phyloP scores from a whole-genome alignment of 768 basidiomycete species.

The Chiua virens region DNA sequence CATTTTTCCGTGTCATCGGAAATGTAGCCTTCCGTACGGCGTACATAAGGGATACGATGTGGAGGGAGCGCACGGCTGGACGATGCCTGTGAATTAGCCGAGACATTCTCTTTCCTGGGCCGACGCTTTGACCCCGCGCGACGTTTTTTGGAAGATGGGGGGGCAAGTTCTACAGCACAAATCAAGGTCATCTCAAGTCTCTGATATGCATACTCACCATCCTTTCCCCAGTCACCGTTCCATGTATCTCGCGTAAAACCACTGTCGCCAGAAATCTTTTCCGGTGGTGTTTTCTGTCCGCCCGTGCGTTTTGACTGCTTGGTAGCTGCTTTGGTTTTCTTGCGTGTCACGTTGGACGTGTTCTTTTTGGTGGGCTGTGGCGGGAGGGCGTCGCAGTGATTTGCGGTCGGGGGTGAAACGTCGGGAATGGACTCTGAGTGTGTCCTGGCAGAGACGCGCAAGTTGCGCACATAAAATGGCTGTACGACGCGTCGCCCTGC shows the following conservation, averaged over 20 bases:
- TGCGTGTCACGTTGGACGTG: not conserved
- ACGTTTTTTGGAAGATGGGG: not conserved
- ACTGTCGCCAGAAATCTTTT: not conserved
- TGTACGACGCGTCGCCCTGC: slow-evolving; percentile 19
- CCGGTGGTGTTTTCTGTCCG: slow-evolving; percentile 5
- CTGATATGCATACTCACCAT: slow-evolving; percentile 14
- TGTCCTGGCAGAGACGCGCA: slow-evolving; percentile 7
- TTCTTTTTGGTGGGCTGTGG: not conserved
- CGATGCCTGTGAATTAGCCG: slow-evolving; percentile 1
- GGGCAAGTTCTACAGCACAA: slow-evolving; percentile 12
- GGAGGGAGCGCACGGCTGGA: slow-evolving; percentile 17
- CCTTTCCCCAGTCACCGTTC: slow-evolving; percentile 20
- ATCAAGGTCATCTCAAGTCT: not conserved
- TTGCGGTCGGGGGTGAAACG: too few species aligned
- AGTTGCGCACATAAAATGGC: slow-evolving; percentile 8
- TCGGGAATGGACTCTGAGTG: not conserved
- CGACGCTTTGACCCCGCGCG: not conserved
- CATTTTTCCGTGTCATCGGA: slow-evolving; percentile 3
- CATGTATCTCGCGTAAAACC: slow-evolving; percentile 15
- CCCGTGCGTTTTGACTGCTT: not conserved
- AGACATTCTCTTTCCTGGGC: slow-evolving; percentile 3
- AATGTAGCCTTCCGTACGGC: slow-evolving; percentile 28
- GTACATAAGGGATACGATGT: slow-evolving; percentile 25
- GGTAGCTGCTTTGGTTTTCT: slow-evolving; percentile 6
- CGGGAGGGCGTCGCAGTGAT: too few species aligned